Percentiles rank a stretch among this genome's conserved stretches.
These are phyloP conservation scores for Pterulicium gracile DNA, from an alignment of 1,284 basidiomycete genomes.

Conservation along the genomic window DNA sequence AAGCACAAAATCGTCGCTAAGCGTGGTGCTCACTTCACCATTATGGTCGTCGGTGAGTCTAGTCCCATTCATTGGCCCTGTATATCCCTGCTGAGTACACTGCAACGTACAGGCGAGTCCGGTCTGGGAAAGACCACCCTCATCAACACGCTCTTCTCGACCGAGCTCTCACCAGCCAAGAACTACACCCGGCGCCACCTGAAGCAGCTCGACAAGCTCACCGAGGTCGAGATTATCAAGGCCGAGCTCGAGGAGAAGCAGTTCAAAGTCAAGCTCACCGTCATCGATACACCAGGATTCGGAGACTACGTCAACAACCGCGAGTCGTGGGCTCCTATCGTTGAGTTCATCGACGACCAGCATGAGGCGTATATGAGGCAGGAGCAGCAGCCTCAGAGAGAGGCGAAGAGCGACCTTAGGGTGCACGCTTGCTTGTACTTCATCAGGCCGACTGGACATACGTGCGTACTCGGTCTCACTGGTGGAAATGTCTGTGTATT, in stretches of 20 bases:
- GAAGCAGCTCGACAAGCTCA: slow-evolving; percentile 98
- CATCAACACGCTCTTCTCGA: slow-evolving; percentile 99
- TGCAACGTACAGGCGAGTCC: slow-evolving; percentile 63
- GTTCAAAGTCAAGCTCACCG: slow-evolving; percentile 98
- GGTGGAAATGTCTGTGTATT: slow-evolving; percentile 6
- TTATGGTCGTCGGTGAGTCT: slow-evolving; percentile 95
- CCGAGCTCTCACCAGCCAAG: slow-evolving; percentile 87
- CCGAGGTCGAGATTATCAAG: slow-evolving; percentile 95
- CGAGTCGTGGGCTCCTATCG: slow-evolving; percentile 95
- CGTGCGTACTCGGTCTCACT: slow-evolving; percentile 43
- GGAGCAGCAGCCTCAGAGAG: slow-evolving; percentile 94
- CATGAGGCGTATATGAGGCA: slow-evolving; percentile 99
- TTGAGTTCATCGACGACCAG: slow-evolving; percentile 99
- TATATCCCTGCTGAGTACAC: slow-evolving; percentile 3
- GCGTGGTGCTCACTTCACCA: slow-evolving; percentile 93
- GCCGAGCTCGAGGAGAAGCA: slow-evolving; percentile 97
- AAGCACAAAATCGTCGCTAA: slow-evolving; percentile 97
- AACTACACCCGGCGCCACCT: slow-evolving; percentile 87
- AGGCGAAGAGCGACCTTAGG: slow-evolving; percentile 88
- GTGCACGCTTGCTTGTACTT: slow-evolving; percentile 99
- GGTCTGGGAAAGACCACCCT: slow-evolving; percentile 92
- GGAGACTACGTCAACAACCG: slow-evolving; percentile 99
- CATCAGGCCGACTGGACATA: slow-evolving; percentile 92
- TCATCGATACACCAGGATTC: slow-evolving; percentile 98
- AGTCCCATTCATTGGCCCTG: neutral